These are phyloP conservation scores for Pseudonectria foliicola DNA, from an alignment of 2,329 filamentous ascomycete genomes.

Conservation along the genomic window DNA sequence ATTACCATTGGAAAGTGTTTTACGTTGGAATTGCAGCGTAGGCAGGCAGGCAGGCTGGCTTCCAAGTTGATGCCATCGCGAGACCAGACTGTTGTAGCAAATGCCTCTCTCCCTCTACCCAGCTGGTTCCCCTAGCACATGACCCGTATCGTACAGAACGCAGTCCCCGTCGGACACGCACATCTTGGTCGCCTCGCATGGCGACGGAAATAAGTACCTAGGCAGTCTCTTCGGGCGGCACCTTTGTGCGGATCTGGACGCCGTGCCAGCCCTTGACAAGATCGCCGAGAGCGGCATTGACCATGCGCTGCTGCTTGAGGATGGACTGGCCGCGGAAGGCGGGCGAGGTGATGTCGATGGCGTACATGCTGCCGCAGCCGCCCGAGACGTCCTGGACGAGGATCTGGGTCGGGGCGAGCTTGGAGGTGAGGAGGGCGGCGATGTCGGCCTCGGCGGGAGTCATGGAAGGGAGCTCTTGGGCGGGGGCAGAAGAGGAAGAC, in stretches of 20 bases:
- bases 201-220: neutral
- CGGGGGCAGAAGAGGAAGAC: slow-evolving; percentile 4
- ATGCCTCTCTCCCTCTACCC: no score
- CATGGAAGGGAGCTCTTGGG: slow-evolving; percentile 24
- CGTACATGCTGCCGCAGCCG: slow-evolving; percentile 83
- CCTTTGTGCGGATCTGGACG: slow-evolving; percentile 68
- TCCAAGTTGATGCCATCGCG: no score
- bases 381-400: slow-evolving; percentile 74
- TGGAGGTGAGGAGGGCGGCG: slow-evolving; percentile 44
- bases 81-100: no score
- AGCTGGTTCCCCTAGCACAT: no score
- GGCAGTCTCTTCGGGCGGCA: slow-evolving; percentile 20
- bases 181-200: neutral
- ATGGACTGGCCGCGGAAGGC: slow-evolving; percentile 64
- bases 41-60: no score
- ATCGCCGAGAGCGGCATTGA: slow-evolving; percentile 67
- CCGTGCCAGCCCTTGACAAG: slow-evolving; percentile 79
- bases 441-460: slow-evolving; percentile 50
- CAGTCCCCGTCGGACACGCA: no score
- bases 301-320: slow-evolving; percentile 76
- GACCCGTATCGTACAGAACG: no score
- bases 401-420: slow-evolving; percentile 44
- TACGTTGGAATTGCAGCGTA: no score
- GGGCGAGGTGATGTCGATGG: slow-evolving; percentile 66
- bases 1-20: no score